Evolutionary conservation across 75 land plant species (phyloP), one percentile per base, ranked within the genome.

Genomic region (Picea sitchensis): DNA sequence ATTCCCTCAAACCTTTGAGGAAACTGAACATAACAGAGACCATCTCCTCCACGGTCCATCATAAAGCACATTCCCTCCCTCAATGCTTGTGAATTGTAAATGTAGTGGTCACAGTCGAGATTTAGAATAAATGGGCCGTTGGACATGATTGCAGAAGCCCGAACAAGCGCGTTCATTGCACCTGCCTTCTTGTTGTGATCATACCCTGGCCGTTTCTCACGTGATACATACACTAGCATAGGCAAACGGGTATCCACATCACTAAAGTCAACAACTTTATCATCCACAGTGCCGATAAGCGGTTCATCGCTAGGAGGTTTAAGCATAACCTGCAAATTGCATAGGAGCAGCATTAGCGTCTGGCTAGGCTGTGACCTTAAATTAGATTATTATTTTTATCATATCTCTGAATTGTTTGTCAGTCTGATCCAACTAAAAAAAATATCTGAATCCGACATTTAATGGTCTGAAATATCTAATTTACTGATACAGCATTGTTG

Each of bases 121-220:
- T 89, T 89, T 13, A 90, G 83, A 6, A 90, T 89, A 80, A 90
- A 90, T 5, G 92, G 84, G 31, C 92, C 92, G 54, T 90, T 90
- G 65, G 92, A 91, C 81, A 91, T 73, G 69, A 91, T 89, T 2
- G 92, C 92, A 13, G 85, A 83, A 59, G 92, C 82, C 1, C 93
- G 85, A 9, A 91, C 89, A 2, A 91, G 83, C 7, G 93, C 93
- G 62, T 91, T 91, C 92, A 91, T 91, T 34, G 92, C 91, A 8
- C 92, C 92, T 14, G 92, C 92, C 83, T 89, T 91, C 86, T 91
- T 91, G 81, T 91, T 91, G 83, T 89, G 92, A 76, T 87, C 87
- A 57, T 89, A 90, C 7, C 93, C 93, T 4, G 78, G 85, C 1
- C 92, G 83, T 75, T 91, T 91, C 82, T 91, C 92, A 2, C 93